Conservation (phyloP, 2,329 filamentous ascomycete genomes). For the Trichoderma cornu-damae region DNA sequence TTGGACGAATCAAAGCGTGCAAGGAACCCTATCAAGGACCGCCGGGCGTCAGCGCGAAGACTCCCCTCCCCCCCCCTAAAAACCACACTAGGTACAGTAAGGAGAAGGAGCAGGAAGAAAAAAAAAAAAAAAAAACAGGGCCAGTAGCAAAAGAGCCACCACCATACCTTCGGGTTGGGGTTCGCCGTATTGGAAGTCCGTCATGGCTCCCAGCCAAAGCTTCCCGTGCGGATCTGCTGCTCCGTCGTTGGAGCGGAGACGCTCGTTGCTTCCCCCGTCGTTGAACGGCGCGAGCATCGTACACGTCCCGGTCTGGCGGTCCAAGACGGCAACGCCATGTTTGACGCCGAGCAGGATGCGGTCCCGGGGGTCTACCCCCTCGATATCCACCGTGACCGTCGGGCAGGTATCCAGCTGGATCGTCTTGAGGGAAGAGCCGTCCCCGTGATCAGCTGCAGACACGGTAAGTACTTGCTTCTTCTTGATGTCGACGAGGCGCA, state of each 20-base stretch:
- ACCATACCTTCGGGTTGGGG: constrained; percentile 57
- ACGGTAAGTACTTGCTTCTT: constrained; percentile 68
- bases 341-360: constrained; percentile 76
- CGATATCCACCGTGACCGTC: constrained; percentile 74
- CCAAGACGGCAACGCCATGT: constrained; percentile 71
- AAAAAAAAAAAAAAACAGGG: too few relatives aligned
- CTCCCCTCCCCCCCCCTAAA: too few relatives aligned
- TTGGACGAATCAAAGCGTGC: constrained; percentile 59
- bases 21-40: constrained; percentile 54
- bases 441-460: constrained; percentile 59
- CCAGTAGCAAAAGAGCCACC: neutral
- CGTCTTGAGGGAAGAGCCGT: constrained; percentile 60
- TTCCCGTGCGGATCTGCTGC: constrained; percentile 72
- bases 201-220: constrained; percentile 86
- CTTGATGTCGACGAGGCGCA: constrained; percentile 81
- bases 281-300: constrained; percentile 50
- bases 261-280: constrained; percentile 39
- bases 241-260: constrained; percentile 73
- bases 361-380: constrained; percentile 54
- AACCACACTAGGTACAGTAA: too few relatives aligned
- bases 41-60: neutral
- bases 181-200: constrained; percentile 56
- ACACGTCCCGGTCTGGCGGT: constrained; percentile 54
- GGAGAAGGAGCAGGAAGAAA: neutral
- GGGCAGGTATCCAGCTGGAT: constrained; percentile 50